A percentile compares a stretch with the other conserved stretches of the same genome.
Conservation (phyloP, 73 alveolate genomes). For the Uronychia setigera region DNA sequence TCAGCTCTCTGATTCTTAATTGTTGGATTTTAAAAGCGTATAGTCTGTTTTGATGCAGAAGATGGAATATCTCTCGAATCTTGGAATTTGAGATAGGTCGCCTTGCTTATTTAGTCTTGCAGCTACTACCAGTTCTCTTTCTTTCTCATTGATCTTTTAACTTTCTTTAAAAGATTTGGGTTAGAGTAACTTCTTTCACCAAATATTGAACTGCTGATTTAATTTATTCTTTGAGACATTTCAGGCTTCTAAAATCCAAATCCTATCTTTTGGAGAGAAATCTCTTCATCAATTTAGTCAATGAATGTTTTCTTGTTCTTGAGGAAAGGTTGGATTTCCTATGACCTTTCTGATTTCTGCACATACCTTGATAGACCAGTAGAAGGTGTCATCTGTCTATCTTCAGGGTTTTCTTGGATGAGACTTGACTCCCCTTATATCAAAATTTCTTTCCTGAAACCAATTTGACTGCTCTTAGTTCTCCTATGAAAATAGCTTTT, state of each 20-base stretch:
- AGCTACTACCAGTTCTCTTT: neutral
- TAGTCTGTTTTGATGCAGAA: neutral
- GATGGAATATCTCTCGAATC: neutral
- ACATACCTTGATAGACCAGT: neutral
- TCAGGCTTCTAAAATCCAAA: neutral
- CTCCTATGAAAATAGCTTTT: neutral
- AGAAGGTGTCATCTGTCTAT: neutral
- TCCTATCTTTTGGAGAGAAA: neutral
- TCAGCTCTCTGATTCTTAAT: neutral
- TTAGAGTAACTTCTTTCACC: neutral
- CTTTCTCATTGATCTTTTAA: neutral
- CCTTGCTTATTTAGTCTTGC: neutral
- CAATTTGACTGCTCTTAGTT: neutral
- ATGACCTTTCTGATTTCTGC: neutral
- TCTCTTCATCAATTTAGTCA: neutral
- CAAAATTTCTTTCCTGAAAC: no score
- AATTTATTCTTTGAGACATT: neutral
- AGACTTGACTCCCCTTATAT: no score
- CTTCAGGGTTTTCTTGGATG: no score
- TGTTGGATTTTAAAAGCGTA: neutral
- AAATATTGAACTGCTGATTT: neutral
- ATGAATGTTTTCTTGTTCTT: neutral
- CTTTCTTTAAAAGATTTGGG: neutral
- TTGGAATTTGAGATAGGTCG: neutral
- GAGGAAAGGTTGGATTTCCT: neutral